Evolutionary conservation across 164 flowering plant species (phyloP), one percentile per base, ranked within the genome.

Genomic region (Nymphaea thermarum): DNA sequence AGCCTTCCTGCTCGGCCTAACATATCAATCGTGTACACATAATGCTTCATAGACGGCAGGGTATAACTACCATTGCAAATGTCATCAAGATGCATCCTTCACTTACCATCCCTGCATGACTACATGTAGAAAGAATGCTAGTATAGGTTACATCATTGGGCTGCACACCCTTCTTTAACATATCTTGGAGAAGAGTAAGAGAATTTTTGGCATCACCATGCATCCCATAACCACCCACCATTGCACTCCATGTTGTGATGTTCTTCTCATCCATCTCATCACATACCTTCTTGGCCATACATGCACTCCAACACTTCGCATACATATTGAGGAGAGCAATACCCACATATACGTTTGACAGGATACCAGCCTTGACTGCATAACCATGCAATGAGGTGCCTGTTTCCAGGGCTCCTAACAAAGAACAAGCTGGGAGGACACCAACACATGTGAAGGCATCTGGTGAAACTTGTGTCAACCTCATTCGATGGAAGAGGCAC

Each of bases 1-100:
- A 91, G 81, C 73, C 76, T 79, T 4, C 89, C 93, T 42, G 90
- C 82, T 12, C 95, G 83, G 60, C 90, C 78, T 65, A 91, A 67
- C 18, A 87, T 72, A 73, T 91, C 93, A 42, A 87, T 88, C 87
- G 87, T 47, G 55, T 5, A 47, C 12, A 12, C 55, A 47, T 47
- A 47, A 12, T 47, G 55, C 12, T 3, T 47, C 55, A 47, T 47
- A 47, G 7, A 6, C 3, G 55, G 5, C 55, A 47, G 7, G 11
- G 12, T 12, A 12, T 47, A 6, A 47, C 12, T 7, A 47, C 5
- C 7, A 6, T 12, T 47, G 12, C 55, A 6, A 7, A 47, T 47
- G 55, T 47, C 55, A 47, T 47, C 55, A 12, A 84, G 66, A 86
- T 75, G 90, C 81, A 76, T 11, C 93, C 97, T 68, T 87, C 90